A percentile compares a stretch with the other conserved stretches of the same genome.
phyloP scores from a whole-genome alignment of 139 green algal species.

The Chlamydomonas schloesseri region DNA sequence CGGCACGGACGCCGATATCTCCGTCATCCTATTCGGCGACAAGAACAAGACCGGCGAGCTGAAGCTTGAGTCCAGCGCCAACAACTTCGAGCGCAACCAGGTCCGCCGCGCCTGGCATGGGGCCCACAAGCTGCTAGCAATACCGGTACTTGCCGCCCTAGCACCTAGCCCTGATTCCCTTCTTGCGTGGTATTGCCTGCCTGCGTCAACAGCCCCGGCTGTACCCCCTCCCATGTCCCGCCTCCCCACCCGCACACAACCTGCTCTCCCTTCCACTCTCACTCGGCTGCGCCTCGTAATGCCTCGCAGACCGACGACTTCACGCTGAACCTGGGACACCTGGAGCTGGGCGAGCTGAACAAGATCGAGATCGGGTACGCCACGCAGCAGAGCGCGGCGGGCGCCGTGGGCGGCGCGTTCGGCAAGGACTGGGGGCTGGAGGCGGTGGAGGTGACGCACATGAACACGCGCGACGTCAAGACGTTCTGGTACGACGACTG shows the following conservation, averaged over 20 bases:
- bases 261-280: no score
- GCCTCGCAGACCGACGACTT: constrained; percentile 66
- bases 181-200: no score
- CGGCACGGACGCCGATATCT: constrained; percentile 77
- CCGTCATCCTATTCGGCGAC: constrained; percentile 67
- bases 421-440: constrained; percentile 56
- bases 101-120: neutral
- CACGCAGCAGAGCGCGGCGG: constrained; percentile 52
- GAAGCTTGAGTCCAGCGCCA: constrained; percentile 55
- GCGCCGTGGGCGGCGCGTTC: constrained; percentile 56
- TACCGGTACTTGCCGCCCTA: no score
- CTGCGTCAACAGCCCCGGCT: no score
- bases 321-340: constrained; percentile 58
- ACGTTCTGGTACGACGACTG: constrained; percentile 69
- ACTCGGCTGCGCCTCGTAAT: neutral
- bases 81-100: constrained; percentile 72
- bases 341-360: constrained; percentile 58
- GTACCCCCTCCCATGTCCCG: no score
- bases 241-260: no score
- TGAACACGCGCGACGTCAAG: constrained; percentile 49
- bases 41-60: constrained; percentile 57
- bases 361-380: constrained; percentile 71
- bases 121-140: no score
- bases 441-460: constrained; percentile 53
- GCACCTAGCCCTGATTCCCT: no score